Base-by-base conservation (phyloP, 140 eudicot genomes). In the Cichorium intybus region DNA sequence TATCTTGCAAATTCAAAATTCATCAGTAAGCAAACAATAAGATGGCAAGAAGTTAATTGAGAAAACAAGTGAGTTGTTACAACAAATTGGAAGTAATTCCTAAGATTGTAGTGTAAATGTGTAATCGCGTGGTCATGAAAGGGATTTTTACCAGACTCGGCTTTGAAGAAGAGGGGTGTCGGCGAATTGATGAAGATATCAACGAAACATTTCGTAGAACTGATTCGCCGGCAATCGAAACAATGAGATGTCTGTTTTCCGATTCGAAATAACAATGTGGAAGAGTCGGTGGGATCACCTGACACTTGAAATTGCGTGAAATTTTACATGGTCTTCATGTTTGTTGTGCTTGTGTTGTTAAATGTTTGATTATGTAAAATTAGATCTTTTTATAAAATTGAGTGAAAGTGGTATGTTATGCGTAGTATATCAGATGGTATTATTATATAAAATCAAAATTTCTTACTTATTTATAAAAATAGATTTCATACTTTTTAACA, bases 201-300 rank as follows among this genome's bases (percentile, higher is more conserved):
- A 45, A 45, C 64, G 55, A 65, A 15, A 68, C 73, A 73, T 65
- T 73, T 73, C 65, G 72, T 56, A 55, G 56, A 73, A 65, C 73
- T n/a, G 29, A 6, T 18, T 65, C 61, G 78, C 78, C 78, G 73
- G 78, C 78, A 52, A 34, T 64, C 41, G 51, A 47, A 49, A 21
- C 20, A 43, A 45, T 3, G 20, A 58, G 47, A 6, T 46, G 48
- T 51, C 24, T 17, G 26, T 41, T 14, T 4, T 41, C 48, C 48
- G 48, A 15, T 41, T 41, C 48, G 18, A 41, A 41, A 41, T 41
- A 37, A 41, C 18, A 41, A 41, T 41, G 18, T 14, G 17, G 15
- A 15, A 41, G 48, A 15, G 48, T 41, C 7, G 18, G 48, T 12
- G 48, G 12, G 7, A 14, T 41, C 3, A 41, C 18, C 48, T 4